A percentile compares a stretch with the other conserved stretches of the same genome.
Conservation (phyloP, 2,329 filamentous ascomycete genomes). For the Paraconiothyrium brasiliense region DNA sequence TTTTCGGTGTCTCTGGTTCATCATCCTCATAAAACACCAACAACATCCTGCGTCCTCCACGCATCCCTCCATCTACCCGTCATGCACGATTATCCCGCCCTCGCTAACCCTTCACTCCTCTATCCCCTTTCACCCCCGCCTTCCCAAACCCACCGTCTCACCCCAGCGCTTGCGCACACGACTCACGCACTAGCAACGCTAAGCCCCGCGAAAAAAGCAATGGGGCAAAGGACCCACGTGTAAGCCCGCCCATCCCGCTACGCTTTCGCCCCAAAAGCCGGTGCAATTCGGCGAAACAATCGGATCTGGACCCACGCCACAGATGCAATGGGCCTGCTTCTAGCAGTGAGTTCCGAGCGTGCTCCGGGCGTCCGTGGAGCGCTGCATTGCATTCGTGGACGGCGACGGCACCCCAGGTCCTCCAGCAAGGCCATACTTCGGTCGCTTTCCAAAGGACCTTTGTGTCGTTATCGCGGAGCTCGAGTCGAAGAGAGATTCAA, state of each 20-base stretch:
- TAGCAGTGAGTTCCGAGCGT: neutral
- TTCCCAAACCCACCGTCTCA: no score
- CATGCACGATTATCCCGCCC: neutral
- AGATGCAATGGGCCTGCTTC: no score
- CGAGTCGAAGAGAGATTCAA: no score
- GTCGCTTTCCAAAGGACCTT: no score
- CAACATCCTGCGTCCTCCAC: neutral
- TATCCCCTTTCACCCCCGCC: neutral
- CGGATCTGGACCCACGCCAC: neutral
- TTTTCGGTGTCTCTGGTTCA: no score
- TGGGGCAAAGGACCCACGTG: neutral
- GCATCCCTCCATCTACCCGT: neutral
- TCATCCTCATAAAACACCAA: neutral
- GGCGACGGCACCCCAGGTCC: no score
- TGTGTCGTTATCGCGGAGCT: no score
- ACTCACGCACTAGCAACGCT: neutral
- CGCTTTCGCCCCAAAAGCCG: neutral
- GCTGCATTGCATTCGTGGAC: no score
- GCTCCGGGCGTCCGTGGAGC: neutral
- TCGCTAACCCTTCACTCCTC: neutral
- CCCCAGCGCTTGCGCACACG: no score
- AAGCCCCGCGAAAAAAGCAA: neutral
- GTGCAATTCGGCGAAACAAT: neutral
- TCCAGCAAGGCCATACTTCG: no score
- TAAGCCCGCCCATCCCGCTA: neutral